Evolutionary conservation across 352 stramenopile species (phyloP), one percentile per base, ranked within the genome.

Genomic region (Thalassiosira oceanica): DNA sequence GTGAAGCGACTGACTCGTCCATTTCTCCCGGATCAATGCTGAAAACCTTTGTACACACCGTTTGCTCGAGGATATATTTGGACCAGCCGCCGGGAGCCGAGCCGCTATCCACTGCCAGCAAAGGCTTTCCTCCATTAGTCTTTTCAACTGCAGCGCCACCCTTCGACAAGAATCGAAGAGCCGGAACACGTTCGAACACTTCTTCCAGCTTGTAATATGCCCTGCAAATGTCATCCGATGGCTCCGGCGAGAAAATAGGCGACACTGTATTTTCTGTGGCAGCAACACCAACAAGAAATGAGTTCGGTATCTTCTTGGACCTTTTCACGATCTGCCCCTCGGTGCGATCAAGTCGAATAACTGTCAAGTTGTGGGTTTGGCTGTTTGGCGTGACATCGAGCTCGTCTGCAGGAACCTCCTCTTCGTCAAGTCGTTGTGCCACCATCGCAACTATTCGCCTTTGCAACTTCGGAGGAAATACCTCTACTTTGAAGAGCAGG

Each of bases 11-110:
- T n/a, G 55, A 50, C 26, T 29, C n/a, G 37, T 55, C 48, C 41
- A 88, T 16, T n/a, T 53, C 21, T 16, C 74, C 80, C 6, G 80
- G 80, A 76, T 88, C 80, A 31, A 86, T 72, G n/a, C 61, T 68
- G 44, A 82, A 85, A 20, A 88, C 54, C 21, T 55, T 21, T 5
- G 61, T 8, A 15, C 64, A 74, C 18, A 48, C 3, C 1, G 44
- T 56, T 16, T 67, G 27, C 55, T 77, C 50, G 0, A 79, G 46
- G 3, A 88, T 35, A 55, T 79, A 86, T 31, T 88, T 82, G 11
- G 80, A 84, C 80, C 80, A 88, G 20, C 80, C 80, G 27, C 77
- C 77, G 7, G 77, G 80, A 27, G 77, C 55, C 11, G 69, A 60
- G 15, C 80, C 80, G 26, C 76, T 80, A 68, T 88, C 80, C 21